Conservation (phyloP, 225 moss, liverwort and hornwort genomes). For the Neckera pumila region DNA sequence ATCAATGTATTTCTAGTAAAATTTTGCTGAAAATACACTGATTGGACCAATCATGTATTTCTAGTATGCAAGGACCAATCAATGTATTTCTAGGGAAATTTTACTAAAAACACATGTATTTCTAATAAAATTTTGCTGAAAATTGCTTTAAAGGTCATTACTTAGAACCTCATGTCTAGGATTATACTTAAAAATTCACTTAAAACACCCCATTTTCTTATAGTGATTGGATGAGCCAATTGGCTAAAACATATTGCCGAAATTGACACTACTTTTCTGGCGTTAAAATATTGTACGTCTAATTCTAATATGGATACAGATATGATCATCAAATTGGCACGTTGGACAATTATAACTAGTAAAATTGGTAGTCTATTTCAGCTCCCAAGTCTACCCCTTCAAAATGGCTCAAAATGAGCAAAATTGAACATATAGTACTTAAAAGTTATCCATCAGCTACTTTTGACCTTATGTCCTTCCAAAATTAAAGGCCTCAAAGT, state of each 20-base stretch:
- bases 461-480: fast-evolving
- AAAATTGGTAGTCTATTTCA: fast-evolving
- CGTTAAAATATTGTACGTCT: not conserved
- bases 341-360: fast-evolving
- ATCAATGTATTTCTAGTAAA: too few species aligned
- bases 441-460: not conserved
- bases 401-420: not conserved
- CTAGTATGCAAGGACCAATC: too few species aligned
- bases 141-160: too few species aligned
- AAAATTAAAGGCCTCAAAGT: not conserved
- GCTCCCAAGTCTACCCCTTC: fast-evolving
- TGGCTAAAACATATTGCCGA: fast-evolving
- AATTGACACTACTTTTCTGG: fast-evolving
- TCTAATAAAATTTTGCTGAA: too few species aligned
- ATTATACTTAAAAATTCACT: too few species aligned
- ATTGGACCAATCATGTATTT: too few species aligned
- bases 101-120: too few species aligned
- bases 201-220: too few species aligned
- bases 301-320: fast-evolving
- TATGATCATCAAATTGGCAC: fast-evolving
- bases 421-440: fast-evolving
- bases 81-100: too few species aligned
- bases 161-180: too few species aligned
- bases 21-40: too few species aligned
- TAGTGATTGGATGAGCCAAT: fast-evolving